A percentile compares a stretch with the other conserved stretches of the same genome.
These are phyloP conservation scores for Alternaria burnsii DNA, from an alignment of 2,329 filamentous ascomycete genomes.

Conservation along the genomic window DNA sequence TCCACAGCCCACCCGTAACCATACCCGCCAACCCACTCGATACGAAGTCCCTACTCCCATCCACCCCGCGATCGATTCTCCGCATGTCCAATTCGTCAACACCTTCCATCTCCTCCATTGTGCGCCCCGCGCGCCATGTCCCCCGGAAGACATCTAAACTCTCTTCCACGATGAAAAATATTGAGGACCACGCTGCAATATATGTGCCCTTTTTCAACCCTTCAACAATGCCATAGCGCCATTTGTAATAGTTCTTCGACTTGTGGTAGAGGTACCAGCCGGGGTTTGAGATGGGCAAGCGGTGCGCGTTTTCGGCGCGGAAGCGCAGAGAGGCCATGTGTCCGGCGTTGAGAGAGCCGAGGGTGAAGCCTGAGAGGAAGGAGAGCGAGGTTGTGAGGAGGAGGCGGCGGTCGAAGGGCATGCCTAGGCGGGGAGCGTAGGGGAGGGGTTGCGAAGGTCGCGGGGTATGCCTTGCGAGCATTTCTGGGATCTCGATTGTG, in stretches of 20 bases:
- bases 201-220: constrained; percentile 77
- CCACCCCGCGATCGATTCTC: constrained; percentile 38
- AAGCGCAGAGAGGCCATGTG: constrained; percentile 81
- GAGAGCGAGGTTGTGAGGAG: constrained; percentile 70
- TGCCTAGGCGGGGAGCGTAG: constrained; percentile 60
- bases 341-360: constrained; percentile 77
- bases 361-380: constrained; percentile 71
- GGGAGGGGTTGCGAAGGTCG: constrained; percentile 3
- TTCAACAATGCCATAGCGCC: constrained; percentile 79
- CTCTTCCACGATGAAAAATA: constrained; percentile 85
- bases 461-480: neutral
- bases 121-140: constrained; percentile 55
- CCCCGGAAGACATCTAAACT: constrained; percentile 75
- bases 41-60: constrained; percentile 69
- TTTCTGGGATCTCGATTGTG: neutral
- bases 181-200: constrained; percentile 74
- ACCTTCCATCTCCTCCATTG: constrained; percentile 47
- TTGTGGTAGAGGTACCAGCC: constrained; percentile 99
- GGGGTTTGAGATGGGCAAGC: constrained; percentile 79
- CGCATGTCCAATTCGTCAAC: constrained; percentile 46
- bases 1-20: constrained; percentile 86
- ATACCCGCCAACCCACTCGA: constrained; percentile 85
- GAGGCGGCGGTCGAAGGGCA: constrained; percentile 71
- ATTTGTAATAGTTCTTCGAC: constrained; percentile 90
- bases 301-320: constrained; percentile 94